Percentiles rank a stretch among this genome's conserved stretches.
phyloP scores from a whole-genome alignment of 805 yeast genomes.

The Sugiyamaella valdiviana region DNA sequence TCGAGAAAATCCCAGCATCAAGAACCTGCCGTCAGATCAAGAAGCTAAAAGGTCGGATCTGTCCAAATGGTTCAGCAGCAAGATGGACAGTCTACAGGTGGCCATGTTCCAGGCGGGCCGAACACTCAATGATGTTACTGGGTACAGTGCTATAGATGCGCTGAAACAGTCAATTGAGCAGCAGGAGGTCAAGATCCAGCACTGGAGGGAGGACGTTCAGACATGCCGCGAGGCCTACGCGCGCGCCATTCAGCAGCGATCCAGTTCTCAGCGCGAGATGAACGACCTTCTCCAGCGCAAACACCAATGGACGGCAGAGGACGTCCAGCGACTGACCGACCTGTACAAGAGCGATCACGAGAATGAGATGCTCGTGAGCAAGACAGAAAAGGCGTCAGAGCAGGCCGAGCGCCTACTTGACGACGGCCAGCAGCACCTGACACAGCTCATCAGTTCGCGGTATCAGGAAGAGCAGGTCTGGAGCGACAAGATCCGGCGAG shows the following conservation, averaged over 20 bases:
- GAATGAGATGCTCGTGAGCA: conserved; percentile 54
- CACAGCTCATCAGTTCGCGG: conserved; percentile 73
- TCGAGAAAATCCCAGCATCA: not conserved
- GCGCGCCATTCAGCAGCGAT: conserved; percentile 56
- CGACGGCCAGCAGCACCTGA: conserved; percentile 58
- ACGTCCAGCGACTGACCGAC: conserved; percentile 77
- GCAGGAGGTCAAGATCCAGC: conserved; percentile 46
- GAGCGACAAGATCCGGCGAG: conserved; percentile 92
- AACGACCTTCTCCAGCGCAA: conserved; percentile 84
- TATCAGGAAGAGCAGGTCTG: conserved; percentile 97
- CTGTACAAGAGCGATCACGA: conserved; percentile 75
- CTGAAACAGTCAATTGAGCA: conserved; percentile 55
- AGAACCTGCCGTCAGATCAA: conserved; percentile 24
- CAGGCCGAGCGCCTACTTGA: conserved; percentile 59
- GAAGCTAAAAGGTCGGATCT: conserved; percentile 25
- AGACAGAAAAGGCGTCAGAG: conserved; percentile 43
- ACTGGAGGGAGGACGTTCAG: conserved; percentile 44
- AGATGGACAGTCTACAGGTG: conserved; percentile 32
- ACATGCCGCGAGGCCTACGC: conserved; percentile 46
- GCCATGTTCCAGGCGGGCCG: conserved; percentile 36
- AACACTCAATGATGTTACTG: conserved; percentile 84
- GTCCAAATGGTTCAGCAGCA: conserved; percentile 24
- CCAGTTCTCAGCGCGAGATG: conserved; percentile 72
- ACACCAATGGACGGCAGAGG: conserved; percentile 69
- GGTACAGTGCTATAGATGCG: conserved; percentile 73